These are phyloP conservation scores for Lolium perenne DNA, from an alignment of 176 grass and related monocot genomes.

Conservation along the genomic window DNA sequence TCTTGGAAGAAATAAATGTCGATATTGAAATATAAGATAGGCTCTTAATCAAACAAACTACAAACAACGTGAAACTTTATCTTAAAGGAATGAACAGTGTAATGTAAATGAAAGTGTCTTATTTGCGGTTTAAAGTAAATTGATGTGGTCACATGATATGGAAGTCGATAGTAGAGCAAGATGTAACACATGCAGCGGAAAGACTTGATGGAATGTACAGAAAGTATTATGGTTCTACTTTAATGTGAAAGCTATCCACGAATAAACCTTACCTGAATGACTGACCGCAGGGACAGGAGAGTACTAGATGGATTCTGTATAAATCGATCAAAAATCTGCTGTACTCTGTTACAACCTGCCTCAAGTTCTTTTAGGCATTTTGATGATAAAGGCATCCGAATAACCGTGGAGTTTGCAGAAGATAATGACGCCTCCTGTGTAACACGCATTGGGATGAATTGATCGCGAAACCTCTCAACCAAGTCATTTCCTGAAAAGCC, in stretches of 20 bases:
- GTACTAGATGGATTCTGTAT: constrained; percentile 78
- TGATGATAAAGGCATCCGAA: constrained; percentile 94
- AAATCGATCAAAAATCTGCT: constrained; percentile 90
- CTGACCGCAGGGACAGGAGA: constrained; percentile 76
- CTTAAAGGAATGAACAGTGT: not conserved
- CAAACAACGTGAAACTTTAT: constrained; percentile 6
- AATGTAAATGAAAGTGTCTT: constrained; percentile 13
- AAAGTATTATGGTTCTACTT: constrained; percentile 10
- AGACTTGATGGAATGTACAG: not conserved
- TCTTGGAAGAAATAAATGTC: not conserved
- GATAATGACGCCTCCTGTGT: constrained; percentile 72
- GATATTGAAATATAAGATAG: constrained; percentile 1
- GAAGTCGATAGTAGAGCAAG: constrained; percentile 1
- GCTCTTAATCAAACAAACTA: not conserved
- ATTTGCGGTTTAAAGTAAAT: constrained; percentile 26
- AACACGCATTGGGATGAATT: constrained; percentile 87
- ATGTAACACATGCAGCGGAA: constrained; percentile 23
- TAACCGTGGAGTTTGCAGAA: constrained; percentile 81
- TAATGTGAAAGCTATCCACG: constrained; percentile 5
- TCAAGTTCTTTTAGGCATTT: constrained; percentile 86
- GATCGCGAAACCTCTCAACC: constrained; percentile 90
- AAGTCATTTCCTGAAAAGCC: constrained; percentile 84
- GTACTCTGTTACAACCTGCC: constrained; percentile 77
- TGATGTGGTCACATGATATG: constrained; percentile 9
- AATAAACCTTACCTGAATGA: constrained; percentile 74